Evolutionary conservation across 75 land plant species (phyloP).

Genomic region (Cryptomeria japonica): DNA sequence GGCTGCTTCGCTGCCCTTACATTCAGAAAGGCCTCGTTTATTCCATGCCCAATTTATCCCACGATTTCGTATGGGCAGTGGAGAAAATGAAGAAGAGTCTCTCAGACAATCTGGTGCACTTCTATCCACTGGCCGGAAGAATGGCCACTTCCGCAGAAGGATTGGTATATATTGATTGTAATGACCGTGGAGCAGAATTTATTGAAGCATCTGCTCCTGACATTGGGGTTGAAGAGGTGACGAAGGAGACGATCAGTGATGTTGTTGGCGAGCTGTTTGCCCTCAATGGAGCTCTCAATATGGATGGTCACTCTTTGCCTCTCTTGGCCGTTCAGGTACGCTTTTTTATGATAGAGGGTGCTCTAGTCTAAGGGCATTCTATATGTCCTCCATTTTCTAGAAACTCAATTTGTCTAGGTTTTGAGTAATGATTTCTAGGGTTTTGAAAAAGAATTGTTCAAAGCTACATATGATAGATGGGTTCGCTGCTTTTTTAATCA

Average conservation of each 20-base stretch:
- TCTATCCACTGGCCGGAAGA: slow-evolving; percentile 61
- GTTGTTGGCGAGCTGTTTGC: slow-evolving; percentile 35
- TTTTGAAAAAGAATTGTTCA: no score
- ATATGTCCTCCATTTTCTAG: no score
- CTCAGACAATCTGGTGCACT: slow-evolving; percentile 39
- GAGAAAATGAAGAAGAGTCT: slow-evolving; percentile 34
- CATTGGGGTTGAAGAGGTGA: slow-evolving; percentile 20
- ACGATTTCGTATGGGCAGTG: slow-evolving; percentile 8
- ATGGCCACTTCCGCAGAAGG: slow-evolving; percentile 27
- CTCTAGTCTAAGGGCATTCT: no score
- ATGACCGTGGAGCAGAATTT: slow-evolving; percentile 51
- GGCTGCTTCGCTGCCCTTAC: slow-evolving; percentile 64
- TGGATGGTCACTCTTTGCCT: slow-evolving; percentile 39
- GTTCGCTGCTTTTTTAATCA: background rate
- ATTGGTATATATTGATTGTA: slow-evolving; percentile 40
- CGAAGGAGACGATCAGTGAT: slow-evolving; percentile 20
- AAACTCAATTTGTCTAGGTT: no score
- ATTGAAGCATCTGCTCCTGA: slow-evolving; percentile 37
- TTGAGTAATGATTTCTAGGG: no score
- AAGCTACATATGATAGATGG: background rate
- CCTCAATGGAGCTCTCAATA: slow-evolving; percentile 34
- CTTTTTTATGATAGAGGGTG: no score
- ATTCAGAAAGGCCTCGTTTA: slow-evolving; percentile 66
- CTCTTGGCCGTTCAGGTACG: slow-evolving; percentile 50
- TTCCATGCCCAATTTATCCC: slow-evolving; percentile 20